Conservation (phyloP, 2,329 filamentous ascomycete genomes). For the Curvularia verruculosa region DNA sequence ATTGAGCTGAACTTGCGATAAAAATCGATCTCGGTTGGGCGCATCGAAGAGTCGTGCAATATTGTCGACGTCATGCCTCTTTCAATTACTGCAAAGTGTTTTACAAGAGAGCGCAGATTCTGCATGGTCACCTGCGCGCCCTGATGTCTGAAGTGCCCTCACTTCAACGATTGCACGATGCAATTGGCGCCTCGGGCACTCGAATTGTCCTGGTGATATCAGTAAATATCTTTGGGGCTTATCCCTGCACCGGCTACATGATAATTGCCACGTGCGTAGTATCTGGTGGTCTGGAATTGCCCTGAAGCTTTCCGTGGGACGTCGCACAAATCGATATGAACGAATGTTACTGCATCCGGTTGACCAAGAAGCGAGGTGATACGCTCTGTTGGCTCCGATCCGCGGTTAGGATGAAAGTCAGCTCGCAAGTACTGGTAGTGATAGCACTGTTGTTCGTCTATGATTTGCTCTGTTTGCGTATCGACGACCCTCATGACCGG, state of each 20-base stretch:
- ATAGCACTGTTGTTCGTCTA: not conserved
- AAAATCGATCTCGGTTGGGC: not conserved
- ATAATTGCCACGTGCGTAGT: constrained; percentile 18
- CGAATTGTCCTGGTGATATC: constrained; percentile 7
- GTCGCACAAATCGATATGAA: constrained; percentile 5
- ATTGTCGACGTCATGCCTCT: not conserved
- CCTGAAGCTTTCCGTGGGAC: constrained; percentile 7
- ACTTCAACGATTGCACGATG: not conserved
- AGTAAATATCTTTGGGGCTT: not conserved
- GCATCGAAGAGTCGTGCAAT: constrained; percentile 8
- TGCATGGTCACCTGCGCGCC: not conserved
- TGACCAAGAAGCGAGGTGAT: not conserved
- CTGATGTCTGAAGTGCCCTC: not conserved
- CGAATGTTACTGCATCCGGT: not conserved
- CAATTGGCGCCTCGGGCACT: not conserved
- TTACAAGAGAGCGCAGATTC: not conserved
- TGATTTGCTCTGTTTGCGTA: not conserved
- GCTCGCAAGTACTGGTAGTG: not conserved
- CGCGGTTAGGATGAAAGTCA: not conserved
- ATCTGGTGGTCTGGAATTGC: constrained; percentile 7
- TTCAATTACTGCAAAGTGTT: not conserved
- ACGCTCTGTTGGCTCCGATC: not conserved
- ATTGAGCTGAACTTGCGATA: constrained; percentile 2
- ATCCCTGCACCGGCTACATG: constrained; percentile 3
- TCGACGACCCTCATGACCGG: constrained; percentile 4